Evolutionary conservation across 257 asterid species (phyloP), one percentile per base, ranked within the genome.

Genomic region (Salvia hispanica): DNA sequence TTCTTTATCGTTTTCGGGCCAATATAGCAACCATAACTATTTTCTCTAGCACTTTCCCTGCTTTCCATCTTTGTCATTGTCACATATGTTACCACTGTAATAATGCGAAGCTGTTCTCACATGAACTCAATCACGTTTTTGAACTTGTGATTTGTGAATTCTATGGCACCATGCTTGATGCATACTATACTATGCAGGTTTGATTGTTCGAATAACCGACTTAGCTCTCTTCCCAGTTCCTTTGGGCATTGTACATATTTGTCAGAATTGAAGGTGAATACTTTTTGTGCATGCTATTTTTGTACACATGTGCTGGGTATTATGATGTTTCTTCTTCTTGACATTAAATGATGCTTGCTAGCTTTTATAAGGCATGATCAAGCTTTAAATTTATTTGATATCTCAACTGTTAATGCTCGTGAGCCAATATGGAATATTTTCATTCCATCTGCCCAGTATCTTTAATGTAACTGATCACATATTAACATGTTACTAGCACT

Each of bases 121-220:
- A 28, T 55, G 42, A 9, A 12, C 54, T 37, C 15, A 58, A 47
- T 14, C 25, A 36, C 48, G 33, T 37, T 13, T 56, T 42, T 31
- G 11, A 25, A 25, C 10, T 55, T 2, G 60, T 2, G 15, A 53
- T 7, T 61, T 4, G 33, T 40, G 36, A 4, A 37, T 70, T 40
- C 65, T 46, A 55, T 37, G 42, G 13, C 56, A 28, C 40, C 56
- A 33, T 46, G 54, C 62, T 53, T 64, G 48, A 67, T 18, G 64
- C 13, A 14, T 51, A 9, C 67, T 78, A 46, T 57, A 72, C 69
- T 40, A 42, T 81, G 64, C 85, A 93, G 97, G 87, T 84, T 91
- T 77, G 99, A 90, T 80, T 90, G 99, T 81, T 94, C 97, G 39
- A 88, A 82, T 77, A 94, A 94, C 82, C 74, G 34, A 75, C 78